These are phyloP conservation scores for Candida nemodendra DNA, from an alignment of 805 yeast genomes.

Conservation along the genomic window DNA sequence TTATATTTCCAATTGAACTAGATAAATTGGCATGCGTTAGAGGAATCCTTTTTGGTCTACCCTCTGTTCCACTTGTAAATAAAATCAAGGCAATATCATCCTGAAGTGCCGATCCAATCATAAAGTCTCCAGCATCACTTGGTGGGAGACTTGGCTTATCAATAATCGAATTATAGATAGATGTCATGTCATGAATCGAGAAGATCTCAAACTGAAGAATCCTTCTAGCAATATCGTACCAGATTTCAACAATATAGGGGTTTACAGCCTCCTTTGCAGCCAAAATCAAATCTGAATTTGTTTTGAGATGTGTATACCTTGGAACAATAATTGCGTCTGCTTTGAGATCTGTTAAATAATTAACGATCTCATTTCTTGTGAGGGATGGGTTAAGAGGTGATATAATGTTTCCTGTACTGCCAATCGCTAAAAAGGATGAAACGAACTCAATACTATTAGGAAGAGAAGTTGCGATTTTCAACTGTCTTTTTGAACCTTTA, in stretches of 20 bases:
- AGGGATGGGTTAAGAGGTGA: conserved; percentile 70
- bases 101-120: conserved; percentile 15
- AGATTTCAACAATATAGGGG: conserved; percentile 57
- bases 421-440: conserved; percentile 53
- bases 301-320: conserved; percentile 40
- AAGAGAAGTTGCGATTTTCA: conserved; percentile 57
- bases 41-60: conserved; percentile 75
- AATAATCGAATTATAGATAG: conserved; percentile 20
- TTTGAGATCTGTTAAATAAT: conserved; percentile 59
- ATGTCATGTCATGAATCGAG: conserved; percentile 10
- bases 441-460: conserved; percentile 62
- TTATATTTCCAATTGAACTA: conserved; percentile 57
- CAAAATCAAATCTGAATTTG: conserved; percentile 30
- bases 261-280: conserved; percentile 36
- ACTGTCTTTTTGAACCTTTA: conserved; percentile 33
- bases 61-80: conserved; percentile 77
- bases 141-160: conserved; percentile 17
- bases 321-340: conserved; percentile 60
- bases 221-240: conserved; percentile 41
- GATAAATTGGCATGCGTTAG: conserved; percentile 63
- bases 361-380: conserved; percentile 59
- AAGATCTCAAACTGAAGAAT: conserved; percentile 41
- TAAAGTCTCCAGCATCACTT: conserved; percentile 3
- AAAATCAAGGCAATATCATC: conserved; percentile 60
- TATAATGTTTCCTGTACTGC: conserved; percentile 56